These are phyloP conservation scores for Oldenlandia corymbosa DNA, from an alignment of 257 asterid genomes.

Conservation along the genomic window DNA sequence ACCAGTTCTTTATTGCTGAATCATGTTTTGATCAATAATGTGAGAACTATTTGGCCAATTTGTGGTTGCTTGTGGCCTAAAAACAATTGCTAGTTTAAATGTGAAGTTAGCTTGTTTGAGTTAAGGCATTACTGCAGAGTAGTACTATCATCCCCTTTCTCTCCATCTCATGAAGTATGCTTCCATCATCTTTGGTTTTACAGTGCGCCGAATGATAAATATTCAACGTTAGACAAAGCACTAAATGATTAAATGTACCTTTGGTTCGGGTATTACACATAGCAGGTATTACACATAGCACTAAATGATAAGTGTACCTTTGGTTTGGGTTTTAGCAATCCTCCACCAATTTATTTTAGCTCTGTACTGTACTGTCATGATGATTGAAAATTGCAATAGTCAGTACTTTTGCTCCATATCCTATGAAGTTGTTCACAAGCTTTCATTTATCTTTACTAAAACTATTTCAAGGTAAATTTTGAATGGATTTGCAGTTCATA, in stretches of 20 bases:
- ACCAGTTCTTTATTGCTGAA: no score
- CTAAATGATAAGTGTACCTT: no score
- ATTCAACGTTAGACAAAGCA: neutral
- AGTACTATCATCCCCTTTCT: no score
- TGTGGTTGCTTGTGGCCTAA: no score
- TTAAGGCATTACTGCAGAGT: neutral
- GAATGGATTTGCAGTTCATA: slow-evolving; percentile 51
- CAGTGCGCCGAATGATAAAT: neutral
- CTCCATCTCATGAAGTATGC: no score
- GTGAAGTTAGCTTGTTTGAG: neutral
- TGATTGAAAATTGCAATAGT: neutral
- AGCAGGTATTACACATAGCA: no score
- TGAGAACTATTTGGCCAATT: neutral
- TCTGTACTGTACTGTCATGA: neutral
- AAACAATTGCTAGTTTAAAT: no score
- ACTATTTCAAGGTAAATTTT: no score
- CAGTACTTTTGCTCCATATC: neutral
- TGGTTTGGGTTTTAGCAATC: no score
- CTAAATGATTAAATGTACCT: neutral
- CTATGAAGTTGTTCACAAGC: neutral
- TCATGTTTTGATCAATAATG: neutral
- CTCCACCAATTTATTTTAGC: neutral
- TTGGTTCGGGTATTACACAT: no score
- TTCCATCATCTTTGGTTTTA: no score
- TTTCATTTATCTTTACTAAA: no score